Conservation (phyloP, 2,329 filamentous ascomycete genomes). For the Hypoxylon sp. region DNA sequence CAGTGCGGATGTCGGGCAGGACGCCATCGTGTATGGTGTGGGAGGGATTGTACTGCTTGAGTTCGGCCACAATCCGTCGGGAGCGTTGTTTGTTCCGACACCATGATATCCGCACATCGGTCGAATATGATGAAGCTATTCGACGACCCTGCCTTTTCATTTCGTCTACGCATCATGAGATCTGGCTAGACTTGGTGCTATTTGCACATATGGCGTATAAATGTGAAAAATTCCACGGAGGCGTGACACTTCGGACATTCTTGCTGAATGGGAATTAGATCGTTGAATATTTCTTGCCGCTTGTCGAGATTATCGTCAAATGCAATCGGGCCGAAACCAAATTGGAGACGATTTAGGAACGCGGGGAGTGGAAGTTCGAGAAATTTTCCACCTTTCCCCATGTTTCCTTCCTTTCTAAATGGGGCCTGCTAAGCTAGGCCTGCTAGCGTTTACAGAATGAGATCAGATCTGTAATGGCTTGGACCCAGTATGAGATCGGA, state of each 20-base stretch:
- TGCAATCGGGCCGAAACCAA: constrained; percentile 28
- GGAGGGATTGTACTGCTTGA: constrained; percentile 1
- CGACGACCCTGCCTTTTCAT: not conserved
- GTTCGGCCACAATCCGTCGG: not conserved
- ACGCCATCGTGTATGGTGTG: not conserved
- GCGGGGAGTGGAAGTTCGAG: constrained; percentile 24
- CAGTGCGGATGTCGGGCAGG: not conserved
- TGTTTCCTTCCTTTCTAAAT: not conserved
- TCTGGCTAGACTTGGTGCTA: constrained; percentile 19
- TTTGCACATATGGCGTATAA: constrained; percentile 9
- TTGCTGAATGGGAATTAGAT: constrained; percentile 5
- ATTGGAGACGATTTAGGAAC: constrained; percentile 7
- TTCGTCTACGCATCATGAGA: constrained; percentile 3
- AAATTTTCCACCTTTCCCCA: not conserved
- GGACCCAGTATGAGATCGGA: too few species aligned
- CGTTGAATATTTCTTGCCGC: not conserved
- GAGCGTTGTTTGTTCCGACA: constrained; percentile 8
- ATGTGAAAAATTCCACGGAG: constrained; percentile 4
- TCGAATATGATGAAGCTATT: constrained; percentile 18
- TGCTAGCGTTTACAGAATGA: not conserved
- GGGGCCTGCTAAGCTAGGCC: constrained; percentile 7
- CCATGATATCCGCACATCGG: constrained; percentile 25
- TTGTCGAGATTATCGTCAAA: constrained; percentile 5
- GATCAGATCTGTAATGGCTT: too few species aligned
- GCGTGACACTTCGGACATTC: constrained; percentile 1